Conservation (phyloP, 192 early-diverging fungal genomes). For the Kickxella alabastrina region DNA sequence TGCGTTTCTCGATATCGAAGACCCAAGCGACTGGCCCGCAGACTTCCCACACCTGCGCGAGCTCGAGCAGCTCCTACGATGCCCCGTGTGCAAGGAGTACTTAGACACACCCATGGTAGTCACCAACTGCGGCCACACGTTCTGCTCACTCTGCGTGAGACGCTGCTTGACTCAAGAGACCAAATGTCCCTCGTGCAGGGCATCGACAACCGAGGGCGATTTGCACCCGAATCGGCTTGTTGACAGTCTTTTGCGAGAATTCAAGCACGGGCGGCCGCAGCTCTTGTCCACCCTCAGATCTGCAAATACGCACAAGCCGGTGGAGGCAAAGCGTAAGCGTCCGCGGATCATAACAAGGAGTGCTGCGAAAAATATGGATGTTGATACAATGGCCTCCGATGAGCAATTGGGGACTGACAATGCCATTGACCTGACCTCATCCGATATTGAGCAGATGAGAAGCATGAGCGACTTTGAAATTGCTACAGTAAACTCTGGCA, state of each 20-base stretch:
- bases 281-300: conserved; percentile 17
- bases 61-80: conserved; percentile 66
- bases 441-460: conserved; percentile 10
- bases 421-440: conserved; percentile 13
- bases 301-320: neutral
- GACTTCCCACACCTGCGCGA: conserved; percentile 44
- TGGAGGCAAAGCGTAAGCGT: neutral
- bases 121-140: conserved; percentile 65
- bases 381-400: too few relatives aligned
- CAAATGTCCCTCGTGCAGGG: conserved; percentile 65
- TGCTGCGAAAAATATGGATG: too few relatives aligned
- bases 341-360: too few relatives aligned
- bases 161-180: conserved; percentile 56
- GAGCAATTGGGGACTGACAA: too few relatives aligned
- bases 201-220: conserved; percentile 29
- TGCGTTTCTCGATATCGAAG: conserved; percentile 48
- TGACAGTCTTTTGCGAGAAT: conserved; percentile 27
- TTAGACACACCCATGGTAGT: conserved; percentile 58
- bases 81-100: conserved; percentile 75
- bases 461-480: conserved; percentile 6
- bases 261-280: conserved; percentile 24
- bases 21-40: conserved; percentile 66
- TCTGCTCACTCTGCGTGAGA: conserved; percentile 74
- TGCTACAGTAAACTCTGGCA: too few relatives aligned
- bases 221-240: conserved; percentile 41